phyloP scores from a whole-genome alignment of 1,284 basidiomycete genomes.

The Hypsizygus ulmarius region DNA sequence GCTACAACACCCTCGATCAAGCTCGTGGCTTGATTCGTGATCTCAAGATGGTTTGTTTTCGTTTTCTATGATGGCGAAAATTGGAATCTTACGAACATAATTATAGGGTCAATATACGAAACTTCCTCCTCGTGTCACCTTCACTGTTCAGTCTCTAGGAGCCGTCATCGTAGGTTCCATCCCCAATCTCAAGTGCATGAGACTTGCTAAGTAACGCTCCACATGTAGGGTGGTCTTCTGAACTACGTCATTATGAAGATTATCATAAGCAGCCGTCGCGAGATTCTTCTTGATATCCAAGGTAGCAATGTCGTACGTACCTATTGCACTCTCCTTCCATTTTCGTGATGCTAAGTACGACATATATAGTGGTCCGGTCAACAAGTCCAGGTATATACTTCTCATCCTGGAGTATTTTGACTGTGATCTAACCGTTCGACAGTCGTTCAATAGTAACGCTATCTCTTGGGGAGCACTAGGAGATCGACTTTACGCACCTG shows the following conservation, averaged over 20 bases:
- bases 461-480: conserved; percentile 61
- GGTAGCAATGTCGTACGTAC: conserved; percentile 37
- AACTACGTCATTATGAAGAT: conserved; percentile 50
- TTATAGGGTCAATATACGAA: conserved; percentile 57
- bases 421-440: no score
- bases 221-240: conserved; percentile 31
- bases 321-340: background rate
- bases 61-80: background rate
- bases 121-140: conserved; percentile 60
- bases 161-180: conserved; percentile 44
- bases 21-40: conserved; percentile 43
- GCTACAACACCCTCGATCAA: conserved; percentile 45
- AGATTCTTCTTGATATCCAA: conserved; percentile 40
- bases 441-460: conserved; percentile 42
- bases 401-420: no score
- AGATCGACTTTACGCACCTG: conserved; percentile 48
- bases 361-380: conserved; percentile 47
- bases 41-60: conserved; percentile 40
- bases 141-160: conserved; percentile 55
- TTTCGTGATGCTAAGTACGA: background rate
- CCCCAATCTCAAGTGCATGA: background rate
- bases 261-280: conserved; percentile 43
- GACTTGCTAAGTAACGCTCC: no score
- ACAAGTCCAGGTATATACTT: conserved; percentile 39
- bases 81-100: background rate